These are phyloP conservation scores for Pythium plurisporium DNA, from an alignment of 352 stramenopile species.

Conservation along the genomic window DNA sequence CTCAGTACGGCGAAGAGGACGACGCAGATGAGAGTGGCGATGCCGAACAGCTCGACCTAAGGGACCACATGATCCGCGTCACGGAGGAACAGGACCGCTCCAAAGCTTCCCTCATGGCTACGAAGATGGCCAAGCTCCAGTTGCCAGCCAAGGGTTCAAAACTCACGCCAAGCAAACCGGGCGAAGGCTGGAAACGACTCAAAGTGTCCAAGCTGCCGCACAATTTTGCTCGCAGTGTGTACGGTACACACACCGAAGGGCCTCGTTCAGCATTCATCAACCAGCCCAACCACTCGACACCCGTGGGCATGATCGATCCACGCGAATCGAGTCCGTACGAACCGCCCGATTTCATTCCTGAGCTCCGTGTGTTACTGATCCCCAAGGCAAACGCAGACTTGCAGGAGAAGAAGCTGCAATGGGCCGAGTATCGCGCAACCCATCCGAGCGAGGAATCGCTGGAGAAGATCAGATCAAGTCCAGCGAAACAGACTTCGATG, in stretches of 20 bases:
- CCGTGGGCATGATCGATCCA: slow-evolving; percentile 68
- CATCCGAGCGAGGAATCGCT: not conserved
- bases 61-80: slow-evolving; percentile 36
- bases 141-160: slow-evolving; percentile 22
- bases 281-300: slow-evolving; percentile 55
- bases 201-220: slow-evolving; percentile 46
- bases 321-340: slow-evolving; percentile 57
- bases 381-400: slow-evolving; percentile 46
- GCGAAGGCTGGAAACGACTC: slow-evolving; percentile 74
- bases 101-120: slow-evolving; percentile 41
- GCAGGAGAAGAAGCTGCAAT: slow-evolving; percentile 56
- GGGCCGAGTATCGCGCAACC: slow-evolving; percentile 28
- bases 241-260: slow-evolving; percentile 43
- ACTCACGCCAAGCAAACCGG: slow-evolving; percentile 23
- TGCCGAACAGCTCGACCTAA: slow-evolving; percentile 36
- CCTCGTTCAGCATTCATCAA: slow-evolving; percentile 62
- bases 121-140: slow-evolving; percentile 60
- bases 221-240: slow-evolving; percentile 62
- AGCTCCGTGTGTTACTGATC: slow-evolving; percentile 56
- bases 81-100: slow-evolving; percentile 49
- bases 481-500: not conserved
- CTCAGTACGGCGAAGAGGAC: slow-evolving; percentile 14
- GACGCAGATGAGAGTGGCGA: slow-evolving; percentile 26
- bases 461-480: not conserved
- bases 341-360: slow-evolving; percentile 50